Evolutionary conservation across 176 grass and related monocot species (phyloP).

Genomic region (Coix lacrymajobi): DNA sequence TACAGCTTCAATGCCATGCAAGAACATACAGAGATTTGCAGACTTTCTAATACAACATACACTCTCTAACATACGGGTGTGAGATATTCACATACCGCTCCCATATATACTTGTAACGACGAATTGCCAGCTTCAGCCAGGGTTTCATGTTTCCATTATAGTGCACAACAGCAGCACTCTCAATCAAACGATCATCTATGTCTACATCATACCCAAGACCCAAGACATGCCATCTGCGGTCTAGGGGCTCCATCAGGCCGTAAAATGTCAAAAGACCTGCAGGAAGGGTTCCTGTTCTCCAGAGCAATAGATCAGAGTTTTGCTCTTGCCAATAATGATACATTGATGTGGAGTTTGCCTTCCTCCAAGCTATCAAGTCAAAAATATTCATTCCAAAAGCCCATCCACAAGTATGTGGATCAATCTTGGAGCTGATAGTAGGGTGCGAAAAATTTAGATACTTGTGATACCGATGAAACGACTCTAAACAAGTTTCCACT

Average conservation of each 20-base stretch:
- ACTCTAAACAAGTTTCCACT: conserved; percentile 96
- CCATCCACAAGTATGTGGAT: conserved; percentile 94
- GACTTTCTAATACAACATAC: conserved; percentile 55
- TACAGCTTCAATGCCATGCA: conserved; percentile 36
- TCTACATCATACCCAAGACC: conserved; percentile 89
- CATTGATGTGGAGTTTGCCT: conserved; percentile 59
- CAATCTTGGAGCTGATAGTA: conserved; percentile 78
- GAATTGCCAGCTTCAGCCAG: conserved; percentile 92
- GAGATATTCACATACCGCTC: conserved; percentile 71
- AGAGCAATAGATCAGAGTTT: conserved; percentile 80
- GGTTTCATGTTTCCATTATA: conserved; percentile 98
- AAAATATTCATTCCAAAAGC: conserved; percentile 99
- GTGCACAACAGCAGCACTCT: conserved; percentile 91
- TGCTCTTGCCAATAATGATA: conserved; percentile 95
- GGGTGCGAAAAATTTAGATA: conserved; percentile 94
- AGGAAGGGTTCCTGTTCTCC: conserved; percentile 86
- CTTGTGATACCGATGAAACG: conserved; percentile 95
- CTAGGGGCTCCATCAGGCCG: conserved; percentile 86
- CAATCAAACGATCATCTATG: conserved; percentile 95
- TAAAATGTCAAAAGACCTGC: conserved; percentile 85
- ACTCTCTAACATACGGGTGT: conserved; percentile 59
- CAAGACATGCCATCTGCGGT: conserved; percentile 95
- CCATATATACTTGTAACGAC: conserved; percentile 84
- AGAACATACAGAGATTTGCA: conserved; percentile 36
- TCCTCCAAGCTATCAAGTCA: conserved; percentile 95